phyloP scores from a whole-genome alignment of 108 stramenopile species.

The Aurantiochytrium sp. region DNA sequence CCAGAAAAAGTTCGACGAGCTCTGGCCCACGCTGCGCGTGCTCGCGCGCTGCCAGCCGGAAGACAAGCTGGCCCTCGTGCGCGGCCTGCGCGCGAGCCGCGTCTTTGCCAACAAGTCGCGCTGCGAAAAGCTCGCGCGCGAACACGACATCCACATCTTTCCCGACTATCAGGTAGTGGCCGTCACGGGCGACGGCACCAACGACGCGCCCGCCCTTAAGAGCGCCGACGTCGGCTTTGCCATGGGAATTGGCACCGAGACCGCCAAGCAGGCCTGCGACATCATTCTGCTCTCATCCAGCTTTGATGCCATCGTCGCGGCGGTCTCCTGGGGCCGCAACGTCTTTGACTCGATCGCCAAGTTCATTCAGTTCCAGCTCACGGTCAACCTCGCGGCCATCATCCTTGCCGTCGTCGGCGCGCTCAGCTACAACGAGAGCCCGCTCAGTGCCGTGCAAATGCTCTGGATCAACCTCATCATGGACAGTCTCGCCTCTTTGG shows the following conservation, averaged over 20 bases:
- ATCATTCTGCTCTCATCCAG: constrained; percentile 91
- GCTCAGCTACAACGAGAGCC: constrained; percentile 73
- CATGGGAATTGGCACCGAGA: constrained; percentile 96
- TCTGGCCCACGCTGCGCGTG: constrained; percentile 78
- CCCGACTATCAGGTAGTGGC: constrained; percentile 87
- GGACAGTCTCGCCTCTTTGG: constrained; percentile 92
- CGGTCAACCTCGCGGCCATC: constrained; percentile 84
- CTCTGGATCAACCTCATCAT: constrained; percentile 97
- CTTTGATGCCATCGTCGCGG: constrained; percentile 93
- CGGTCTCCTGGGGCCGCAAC: constrained; percentile 93
- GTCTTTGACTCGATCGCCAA: constrained; percentile 94
- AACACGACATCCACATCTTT: constrained; percentile 61
- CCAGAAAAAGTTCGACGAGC: constrained; percentile 71
- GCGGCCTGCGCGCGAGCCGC: constrained; percentile 72
- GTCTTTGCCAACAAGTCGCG: constrained; percentile 62
- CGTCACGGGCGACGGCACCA: constrained; percentile 98
- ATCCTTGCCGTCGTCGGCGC: constrained; percentile 80
- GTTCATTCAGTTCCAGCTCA: constrained; percentile 96
- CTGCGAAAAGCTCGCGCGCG: constrained; percentile 61
- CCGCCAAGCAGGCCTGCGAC: constrained; percentile 88
- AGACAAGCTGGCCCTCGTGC: constrained; percentile 90
- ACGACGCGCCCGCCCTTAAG: constrained; percentile 96
- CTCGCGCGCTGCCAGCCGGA: constrained; percentile 87
- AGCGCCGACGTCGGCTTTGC: constrained; percentile 94
- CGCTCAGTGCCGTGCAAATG: constrained; percentile 90